These are phyloP conservation scores for Chalaropsis thielavioides DNA, from an alignment of 2,329 filamentous ascomycete species.

Conservation along the genomic window DNA sequence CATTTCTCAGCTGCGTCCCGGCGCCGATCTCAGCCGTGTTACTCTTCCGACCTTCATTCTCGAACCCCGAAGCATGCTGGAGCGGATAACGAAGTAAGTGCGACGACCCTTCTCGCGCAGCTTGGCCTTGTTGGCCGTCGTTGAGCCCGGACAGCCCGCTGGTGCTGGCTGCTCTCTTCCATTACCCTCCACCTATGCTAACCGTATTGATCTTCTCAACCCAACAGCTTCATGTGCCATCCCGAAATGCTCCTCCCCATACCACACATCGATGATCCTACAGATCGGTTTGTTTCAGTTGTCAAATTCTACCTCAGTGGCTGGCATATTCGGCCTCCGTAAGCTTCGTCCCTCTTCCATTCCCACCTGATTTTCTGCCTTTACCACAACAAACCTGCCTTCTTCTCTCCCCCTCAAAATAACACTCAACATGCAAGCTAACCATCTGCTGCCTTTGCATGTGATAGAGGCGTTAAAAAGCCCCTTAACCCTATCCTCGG, in stretches of 20 bases:
- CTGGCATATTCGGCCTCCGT: constrained; percentile 98
- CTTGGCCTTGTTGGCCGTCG: neutral
- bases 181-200: neutral
- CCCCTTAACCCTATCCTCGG: constrained; percentile 92
- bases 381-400: constrained; percentile 15
- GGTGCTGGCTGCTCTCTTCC: neutral
- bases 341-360: constrained; percentile 28
- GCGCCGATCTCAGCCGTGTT: constrained; percentile 86
- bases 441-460: constrained; percentile 8
- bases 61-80: constrained; percentile 93
- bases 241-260: constrained; percentile 89
- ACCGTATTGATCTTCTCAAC: neutral
- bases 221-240: constrained; percentile 88
- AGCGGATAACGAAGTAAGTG: constrained; percentile 89
- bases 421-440: neutral
- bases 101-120: neutral
- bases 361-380: neutral
- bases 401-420: neutral
- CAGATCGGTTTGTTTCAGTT: constrained; percentile 81
- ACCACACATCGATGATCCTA: constrained; percentile 72
- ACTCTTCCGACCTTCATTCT: constrained; percentile 95
- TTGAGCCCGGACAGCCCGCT: neutral
- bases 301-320: constrained; percentile 97
- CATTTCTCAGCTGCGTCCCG: constrained; percentile 89
- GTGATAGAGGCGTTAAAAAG: constrained; percentile 80